Base-by-base conservation (phyloP, 2,329 filamentous ascomycete species). In the Fusarium bulbicola region DNA sequence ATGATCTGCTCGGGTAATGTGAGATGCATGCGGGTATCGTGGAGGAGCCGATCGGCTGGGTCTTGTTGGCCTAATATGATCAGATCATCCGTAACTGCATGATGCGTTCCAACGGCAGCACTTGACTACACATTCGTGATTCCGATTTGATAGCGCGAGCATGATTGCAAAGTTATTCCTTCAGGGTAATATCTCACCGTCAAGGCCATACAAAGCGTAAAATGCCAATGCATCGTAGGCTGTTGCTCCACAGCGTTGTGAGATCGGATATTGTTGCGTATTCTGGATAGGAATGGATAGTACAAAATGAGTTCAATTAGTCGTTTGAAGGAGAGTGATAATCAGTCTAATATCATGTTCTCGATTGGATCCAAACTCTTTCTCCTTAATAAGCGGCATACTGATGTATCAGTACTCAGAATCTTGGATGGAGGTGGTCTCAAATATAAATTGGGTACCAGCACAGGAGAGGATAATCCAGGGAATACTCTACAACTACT, bases 11-110 rank as follows among this genome's bases (percentile, higher is more conserved):
- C 42, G 56, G 37, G 34, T 56, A 63, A 43, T 24, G 24, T 45
- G 21, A 39, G 47, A 26, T 68, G 64, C 57, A 63, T 63, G 14
- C 32, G 66, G 37, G 30, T 32, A 67, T 52, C 14, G 54, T 32
- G 36, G 64, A 67, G 56, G 49, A 7, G 11, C 42, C 50, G 36
- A 42, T 37, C 52, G n/a, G 30, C 24, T 45, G 47, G 49, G 21
- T n/a, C 37, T 18, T n/a, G 40, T 8, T 47, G 26, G 39, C 11
- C 8, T n/a, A 13, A 14, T 11, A 30, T 24, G 20, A 37, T 56
- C 57, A 56, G 49, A 68, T 68, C 57, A 63, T 68, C 32, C 13
- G 21, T n/a, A 63, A 40, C 28, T 32, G 37, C 49, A 42, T 61
- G 37, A 56, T 61, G 24, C 6, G 4, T 43, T 43, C 20, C n/a